Conservation (phyloP, 495 filamentous ascomycete species). For the Massariosphaeria phaeospora region DNA sequence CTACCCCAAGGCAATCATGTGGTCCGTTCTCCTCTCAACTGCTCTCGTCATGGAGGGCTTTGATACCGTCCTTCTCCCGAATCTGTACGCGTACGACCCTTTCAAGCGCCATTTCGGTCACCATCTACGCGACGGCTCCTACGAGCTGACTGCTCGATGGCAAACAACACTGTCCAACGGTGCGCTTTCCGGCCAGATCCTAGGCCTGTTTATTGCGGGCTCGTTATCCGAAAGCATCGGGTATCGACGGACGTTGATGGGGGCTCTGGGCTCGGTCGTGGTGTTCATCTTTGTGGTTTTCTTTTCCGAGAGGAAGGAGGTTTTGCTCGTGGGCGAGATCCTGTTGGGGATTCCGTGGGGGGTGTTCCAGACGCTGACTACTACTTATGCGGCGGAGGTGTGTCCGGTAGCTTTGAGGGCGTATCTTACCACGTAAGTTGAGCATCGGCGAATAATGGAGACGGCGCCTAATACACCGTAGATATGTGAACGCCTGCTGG, state of each 20-base stretch:
- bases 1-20: constrained; percentile 19
- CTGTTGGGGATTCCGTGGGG: constrained; percentile 50
- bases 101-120: constrained; percentile 1
- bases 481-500: constrained; percentile 41
- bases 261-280: constrained; percentile 44
- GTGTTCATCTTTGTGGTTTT: constrained; percentile 48
- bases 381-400: constrained; percentile 47
- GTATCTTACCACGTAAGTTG: constrained; percentile 5
- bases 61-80: constrained; percentile 2
- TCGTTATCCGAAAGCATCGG: constrained; percentile 47
- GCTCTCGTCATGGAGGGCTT: constrained; percentile 24
- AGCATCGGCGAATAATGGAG: too few species aligned
- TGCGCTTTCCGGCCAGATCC: constrained; percentile 45
- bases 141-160: constrained; percentile 36
- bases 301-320: constrained; percentile 43
- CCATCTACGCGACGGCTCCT: background rate
- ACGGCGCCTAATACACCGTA: constrained; percentile 48
- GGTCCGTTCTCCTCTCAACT: constrained; percentile 13
- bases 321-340: constrained; percentile 46
- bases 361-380: constrained; percentile 49
- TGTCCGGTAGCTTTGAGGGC: constrained; percentile 45
- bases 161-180: constrained; percentile 46
- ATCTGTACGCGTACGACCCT: background rate
- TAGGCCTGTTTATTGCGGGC: constrained; percentile 46
- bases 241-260: constrained; percentile 47